A percentile compares a stretch with the other conserved stretches of the same genome.
phyloP scores from a whole-genome alignment of 352 stramenopile genomes.

The Lagenidium sp. region DNA sequence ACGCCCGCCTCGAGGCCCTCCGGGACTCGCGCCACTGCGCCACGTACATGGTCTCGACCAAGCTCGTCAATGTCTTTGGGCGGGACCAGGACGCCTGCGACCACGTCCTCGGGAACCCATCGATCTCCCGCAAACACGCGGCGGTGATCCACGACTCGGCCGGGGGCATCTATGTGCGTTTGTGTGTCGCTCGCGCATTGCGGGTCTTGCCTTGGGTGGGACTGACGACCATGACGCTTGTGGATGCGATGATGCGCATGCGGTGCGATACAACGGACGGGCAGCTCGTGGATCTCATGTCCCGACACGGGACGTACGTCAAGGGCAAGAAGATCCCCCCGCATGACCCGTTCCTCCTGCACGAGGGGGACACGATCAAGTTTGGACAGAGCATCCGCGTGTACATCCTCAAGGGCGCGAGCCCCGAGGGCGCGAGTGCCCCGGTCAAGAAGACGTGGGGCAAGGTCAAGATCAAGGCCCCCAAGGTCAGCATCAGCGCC shows the following conservation, averaged over 20 bases:
- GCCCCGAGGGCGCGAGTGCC: slow-evolving; percentile 46
- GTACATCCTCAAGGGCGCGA: slow-evolving; percentile 74
- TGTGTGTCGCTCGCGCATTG: neutral
- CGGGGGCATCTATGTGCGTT: slow-evolving; percentile 72
- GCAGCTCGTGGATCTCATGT: slow-evolving; percentile 86
- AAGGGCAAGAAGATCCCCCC: slow-evolving; percentile 77
- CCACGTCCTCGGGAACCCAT: slow-evolving; percentile 82
- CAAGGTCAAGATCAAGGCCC: slow-evolving; percentile 61
- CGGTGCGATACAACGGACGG: too few relatives aligned
- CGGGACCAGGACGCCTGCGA: slow-evolving; percentile 82
- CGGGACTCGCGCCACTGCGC: slow-evolving; percentile 68
- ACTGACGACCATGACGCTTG: neutral
- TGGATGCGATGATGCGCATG: too few relatives aligned
- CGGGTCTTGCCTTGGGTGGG: neutral
- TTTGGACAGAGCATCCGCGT: slow-evolving; percentile 84
- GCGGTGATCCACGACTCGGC: slow-evolving; percentile 74
- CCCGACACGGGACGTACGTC: slow-evolving; percentile 79
- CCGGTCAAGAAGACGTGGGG: slow-evolving; percentile 79
- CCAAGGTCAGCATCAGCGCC: slow-evolving; percentile 57
- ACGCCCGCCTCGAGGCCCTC: slow-evolving; percentile 69
- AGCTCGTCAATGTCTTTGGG: slow-evolving; percentile 76
- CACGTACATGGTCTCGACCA: slow-evolving; percentile 81
- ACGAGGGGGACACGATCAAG: slow-evolving; percentile 79
- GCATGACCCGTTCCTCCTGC: slow-evolving; percentile 74
- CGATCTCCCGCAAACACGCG: slow-evolving; percentile 81